Evolutionary conservation across 345 rosid genomes (phyloP).

Genomic region (Euphorbia pulcherrima): DNA sequence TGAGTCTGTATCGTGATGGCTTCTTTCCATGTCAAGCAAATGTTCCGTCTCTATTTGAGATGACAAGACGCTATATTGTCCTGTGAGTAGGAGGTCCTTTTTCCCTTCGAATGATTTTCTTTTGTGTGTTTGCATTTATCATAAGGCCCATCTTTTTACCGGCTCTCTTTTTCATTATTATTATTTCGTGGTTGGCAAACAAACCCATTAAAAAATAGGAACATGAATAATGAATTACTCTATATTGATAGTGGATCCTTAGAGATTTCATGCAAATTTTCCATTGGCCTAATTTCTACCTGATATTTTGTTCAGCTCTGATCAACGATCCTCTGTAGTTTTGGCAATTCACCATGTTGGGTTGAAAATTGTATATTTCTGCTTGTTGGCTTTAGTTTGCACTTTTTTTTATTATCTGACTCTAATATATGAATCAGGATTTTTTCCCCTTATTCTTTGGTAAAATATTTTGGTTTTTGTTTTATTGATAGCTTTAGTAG

Average conservation of each 20-base stretch:
- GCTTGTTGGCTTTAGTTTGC: background rate
- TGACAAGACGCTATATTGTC: conserved; percentile 42
- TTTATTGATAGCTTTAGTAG: background rate
- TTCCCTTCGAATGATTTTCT: background rate
- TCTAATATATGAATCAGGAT: background rate
- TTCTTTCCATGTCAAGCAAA: conserved; percentile 67
- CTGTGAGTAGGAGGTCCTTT: conserved; percentile 49
- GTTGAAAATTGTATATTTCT: background rate
- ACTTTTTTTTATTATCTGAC: background rate
- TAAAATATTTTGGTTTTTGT: too few species aligned
- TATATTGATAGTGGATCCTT: background rate
- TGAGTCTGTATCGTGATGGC: conserved; percentile 61
- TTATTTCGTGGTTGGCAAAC: background rate
- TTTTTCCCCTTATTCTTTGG: background rate
- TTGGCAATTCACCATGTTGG: background rate
- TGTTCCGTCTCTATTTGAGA: conserved; percentile 57
- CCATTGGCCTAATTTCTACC: background rate
- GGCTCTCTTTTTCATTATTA: background rate
- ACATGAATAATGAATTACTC: background rate
- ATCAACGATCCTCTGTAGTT: background rate
- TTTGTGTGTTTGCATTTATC: background rate
- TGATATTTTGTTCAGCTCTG: background rate
- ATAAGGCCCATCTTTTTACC: background rate
- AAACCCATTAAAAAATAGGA: background rate
- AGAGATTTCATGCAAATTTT: background rate